Percentiles rank a stretch among this genome's conserved stretches.
Evolutionary conservation across 2,329 filamentous ascomycete genomes (phyloP).

Genomic region (Sclerotiophoma versabilis): DNA sequence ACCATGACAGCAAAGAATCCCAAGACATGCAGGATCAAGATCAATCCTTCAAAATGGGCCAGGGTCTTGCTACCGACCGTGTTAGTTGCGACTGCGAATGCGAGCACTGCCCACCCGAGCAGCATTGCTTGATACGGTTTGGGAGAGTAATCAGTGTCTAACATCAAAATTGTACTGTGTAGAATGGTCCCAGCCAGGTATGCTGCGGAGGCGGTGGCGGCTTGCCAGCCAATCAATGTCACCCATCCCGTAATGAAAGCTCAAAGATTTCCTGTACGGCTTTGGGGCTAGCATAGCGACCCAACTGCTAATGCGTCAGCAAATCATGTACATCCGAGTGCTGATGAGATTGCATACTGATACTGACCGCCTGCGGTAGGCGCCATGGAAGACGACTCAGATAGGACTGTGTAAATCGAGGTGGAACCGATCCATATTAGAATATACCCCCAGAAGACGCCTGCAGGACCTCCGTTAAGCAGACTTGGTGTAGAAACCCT

Average conservation of each 20-base stretch:
- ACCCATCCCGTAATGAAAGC: slow-evolving; percentile 45
- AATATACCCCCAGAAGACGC: slow-evolving; percentile 23
- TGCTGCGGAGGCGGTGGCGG: slow-evolving; percentile 25
- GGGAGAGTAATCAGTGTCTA: slow-evolving; percentile 22
- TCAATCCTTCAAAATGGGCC: slow-evolving; percentile 53
- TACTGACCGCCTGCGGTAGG: neutral
- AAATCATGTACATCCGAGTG: no score
- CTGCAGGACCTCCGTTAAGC: slow-evolving; percentile 24
- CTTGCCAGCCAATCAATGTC: slow-evolving; percentile 47
- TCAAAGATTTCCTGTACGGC: neutral
- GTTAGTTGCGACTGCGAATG: slow-evolving; percentile 50
- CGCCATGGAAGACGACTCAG: slow-evolving; percentile 33
- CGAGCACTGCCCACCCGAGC: slow-evolving; percentile 27
- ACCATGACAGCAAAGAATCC: slow-evolving; percentile 59
- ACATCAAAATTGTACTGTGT: slow-evolving; percentile 38
- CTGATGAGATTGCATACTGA: neutral
- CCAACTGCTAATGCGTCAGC: slow-evolving; percentile 23
- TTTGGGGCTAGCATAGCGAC: slow-evolving; percentile 48
- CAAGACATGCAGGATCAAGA: slow-evolving; percentile 55
- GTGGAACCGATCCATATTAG: slow-evolving; percentile 22
- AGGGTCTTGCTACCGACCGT: slow-evolving; percentile 50
- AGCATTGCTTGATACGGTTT: neutral
- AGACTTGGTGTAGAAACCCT: neutral
- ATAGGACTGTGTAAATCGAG: slow-evolving; percentile 17
- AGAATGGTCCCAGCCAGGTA: slow-evolving; percentile 26